These are phyloP conservation scores for Bretschneidera sinensis DNA, from an alignment of 345 rosid species.

Conservation along the genomic window DNA sequence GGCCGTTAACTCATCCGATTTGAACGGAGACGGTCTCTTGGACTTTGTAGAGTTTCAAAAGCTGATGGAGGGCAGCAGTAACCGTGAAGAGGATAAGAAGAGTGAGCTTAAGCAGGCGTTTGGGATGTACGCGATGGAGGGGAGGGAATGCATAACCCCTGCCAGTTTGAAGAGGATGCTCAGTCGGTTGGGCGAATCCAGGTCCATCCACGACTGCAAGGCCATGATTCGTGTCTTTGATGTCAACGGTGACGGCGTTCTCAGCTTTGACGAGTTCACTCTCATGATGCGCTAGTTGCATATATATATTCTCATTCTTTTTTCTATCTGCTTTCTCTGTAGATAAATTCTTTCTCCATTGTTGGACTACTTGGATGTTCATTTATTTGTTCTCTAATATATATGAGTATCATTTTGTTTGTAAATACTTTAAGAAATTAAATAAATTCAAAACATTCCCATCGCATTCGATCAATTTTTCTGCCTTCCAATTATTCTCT, in stretches of 20 bases:
- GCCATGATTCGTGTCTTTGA: constrained; percentile 60
- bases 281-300: constrained; percentile 45
- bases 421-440: too few relatives aligned
- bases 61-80: constrained; percentile 36
- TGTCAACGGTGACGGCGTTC: constrained; percentile 65
- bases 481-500: too few relatives aligned
- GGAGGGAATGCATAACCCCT: constrained; percentile 50
- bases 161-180: constrained; percentile 56
- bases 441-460: too few relatives aligned
- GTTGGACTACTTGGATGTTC: constrained; percentile 1
- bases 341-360: background rate
- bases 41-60: constrained; percentile 52
- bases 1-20: constrained; percentile 44
- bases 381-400: constrained; percentile 9
- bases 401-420: background rate
- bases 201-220: constrained; percentile 44
- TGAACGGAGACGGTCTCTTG: constrained; percentile 56
- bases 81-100: constrained; percentile 37
- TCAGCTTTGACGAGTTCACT: constrained; percentile 62
- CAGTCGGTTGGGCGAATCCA: constrained; percentile 43
- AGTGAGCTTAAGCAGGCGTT: constrained; percentile 49
- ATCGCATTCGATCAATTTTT: too few relatives aligned
- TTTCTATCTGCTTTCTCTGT: constrained; percentile 1
- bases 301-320: background rate
- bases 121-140: constrained; percentile 48